Base-by-base conservation (phyloP, 768 basidiomycete species). In the Nidula microcarpa region DNA sequence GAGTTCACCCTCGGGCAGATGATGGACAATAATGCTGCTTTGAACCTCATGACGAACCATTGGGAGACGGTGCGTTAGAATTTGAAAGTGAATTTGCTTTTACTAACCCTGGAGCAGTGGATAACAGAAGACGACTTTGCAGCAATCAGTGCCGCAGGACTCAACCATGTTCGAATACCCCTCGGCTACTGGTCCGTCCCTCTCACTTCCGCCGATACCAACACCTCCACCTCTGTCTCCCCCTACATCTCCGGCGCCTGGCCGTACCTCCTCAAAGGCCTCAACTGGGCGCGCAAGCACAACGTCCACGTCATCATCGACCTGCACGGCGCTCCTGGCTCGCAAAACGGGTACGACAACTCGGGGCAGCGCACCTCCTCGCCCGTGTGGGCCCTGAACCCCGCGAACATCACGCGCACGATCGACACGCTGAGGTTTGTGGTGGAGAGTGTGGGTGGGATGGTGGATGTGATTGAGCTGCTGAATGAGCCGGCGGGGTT, bases 171-270 rank as follows among this genome's bases (percentile, higher is more conserved):
- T 50, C 80, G 87, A 33, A 85, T 90, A 60, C 87, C 87, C 5
- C 55, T 88, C 5, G 87, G 86, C 7, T 90, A 84, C 64, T 90
- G 87, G 87, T 85, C 86, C n/a, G 78, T 89, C n/a, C 87, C 87
- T 0, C 67, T 85, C 34, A 79, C 79, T 3, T 70, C 81, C 33
- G 66, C 75, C 11, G 77, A 81, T 56, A 85, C 83, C 5, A 74
- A 75, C 47, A 69, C 62, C 5, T 72, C 73, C 14, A 75, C 76
- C 3, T 78, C 76, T 14, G 71, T 75, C 11, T 62, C 70, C 2
- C 86, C 86, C 0, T 87, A 81, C 62, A 73, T 77, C 45, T 64
- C 82, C 0, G 87, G 87, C 7, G 86, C 86, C 33, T 88, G 86
- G 80, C 75, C 84, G 2, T 87, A 87, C 65, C 75, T 90, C 55